These are phyloP conservation scores for Sordariomycetes sp. DNA, from an alignment of 2,329 filamentous ascomycete species.

Conservation along the genomic window DNA sequence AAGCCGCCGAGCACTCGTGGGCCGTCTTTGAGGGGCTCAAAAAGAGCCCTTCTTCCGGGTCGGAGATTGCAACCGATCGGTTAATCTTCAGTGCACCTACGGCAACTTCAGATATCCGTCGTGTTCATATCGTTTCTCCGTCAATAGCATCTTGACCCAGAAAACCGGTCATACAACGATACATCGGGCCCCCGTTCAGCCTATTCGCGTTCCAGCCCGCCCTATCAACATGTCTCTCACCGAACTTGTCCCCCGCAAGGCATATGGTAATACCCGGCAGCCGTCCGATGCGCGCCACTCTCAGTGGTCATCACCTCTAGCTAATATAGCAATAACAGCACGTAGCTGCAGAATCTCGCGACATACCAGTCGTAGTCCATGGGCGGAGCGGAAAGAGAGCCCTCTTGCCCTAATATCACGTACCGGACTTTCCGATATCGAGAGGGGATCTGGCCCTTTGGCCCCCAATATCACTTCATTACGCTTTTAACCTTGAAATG, in stretches of 20 bases:
- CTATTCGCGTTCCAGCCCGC: not conserved
- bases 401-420: not conserved
- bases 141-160: not conserved
- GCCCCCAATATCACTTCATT: not conserved
- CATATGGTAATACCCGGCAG: not conserved
- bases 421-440: not conserved
- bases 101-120: not conserved
- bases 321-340: too few species aligned
- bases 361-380: too few species aligned
- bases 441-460: not conserved
- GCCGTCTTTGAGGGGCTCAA: too few species aligned
- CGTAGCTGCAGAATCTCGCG: too few species aligned
- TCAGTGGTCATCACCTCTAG: too few species aligned
- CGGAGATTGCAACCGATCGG: not conserved
- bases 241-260: not conserved
- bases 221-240: not conserved
- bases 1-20: too few species aligned
- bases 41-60: too few species aligned
- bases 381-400: not conserved
- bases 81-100: not conserved
- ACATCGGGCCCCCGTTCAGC: not conserved
- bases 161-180: not conserved
- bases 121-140: not conserved
- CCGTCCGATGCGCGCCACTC: too few species aligned
- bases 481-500: not conserved